A percentile compares a stretch with the other conserved stretches of the same genome.
Evolutionary conservation across 768 basidiomycete species (phyloP).

Genomic region (Hypsizygus marmoreus): DNA sequence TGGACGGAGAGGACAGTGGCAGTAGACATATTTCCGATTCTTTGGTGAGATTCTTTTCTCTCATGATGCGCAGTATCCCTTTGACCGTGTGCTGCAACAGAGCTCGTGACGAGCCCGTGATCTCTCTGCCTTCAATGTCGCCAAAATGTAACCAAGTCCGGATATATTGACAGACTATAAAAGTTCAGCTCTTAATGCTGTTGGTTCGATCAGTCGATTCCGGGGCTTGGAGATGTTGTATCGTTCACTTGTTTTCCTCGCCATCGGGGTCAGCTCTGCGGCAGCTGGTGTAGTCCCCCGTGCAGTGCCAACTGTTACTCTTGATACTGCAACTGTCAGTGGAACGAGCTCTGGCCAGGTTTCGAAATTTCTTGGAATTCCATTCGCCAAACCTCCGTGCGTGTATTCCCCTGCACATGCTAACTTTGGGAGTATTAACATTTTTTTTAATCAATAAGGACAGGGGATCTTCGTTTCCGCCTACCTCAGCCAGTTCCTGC

Average conservation of each 20-base stretch:
- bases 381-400: constrained; percentile 52
- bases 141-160: not conserved
- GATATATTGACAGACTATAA: too few species aligned
- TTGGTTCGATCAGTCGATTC: not conserved
- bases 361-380: constrained; percentile 49
- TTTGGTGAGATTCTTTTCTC: too few species aligned
- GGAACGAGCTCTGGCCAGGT: constrained; percentile 36
- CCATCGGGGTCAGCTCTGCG: constrained; percentile 6
- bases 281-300: constrained; percentile 1
- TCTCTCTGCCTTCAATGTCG: not conserved
- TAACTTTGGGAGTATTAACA: not conserved
- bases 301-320: constrained; percentile 33
- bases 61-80: too few species aligned
- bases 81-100: not conserved
- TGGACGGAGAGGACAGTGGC: too few species aligned
- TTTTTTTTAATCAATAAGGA: too few species aligned
- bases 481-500: constrained; percentile 38
- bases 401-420: constrained; percentile 17
- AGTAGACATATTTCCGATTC: too few species aligned
- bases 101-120: not conserved
- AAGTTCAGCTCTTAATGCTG: too few species aligned
- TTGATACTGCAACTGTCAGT: constrained; percentile 46
- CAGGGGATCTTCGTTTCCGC: constrained; percentile 43
- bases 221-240: constrained; percentile 1
- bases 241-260: not conserved